These are phyloP conservation scores for Coemansia sp. DNA, from an alignment of 192 early-diverging fungal species.

Conservation along the genomic window DNA sequence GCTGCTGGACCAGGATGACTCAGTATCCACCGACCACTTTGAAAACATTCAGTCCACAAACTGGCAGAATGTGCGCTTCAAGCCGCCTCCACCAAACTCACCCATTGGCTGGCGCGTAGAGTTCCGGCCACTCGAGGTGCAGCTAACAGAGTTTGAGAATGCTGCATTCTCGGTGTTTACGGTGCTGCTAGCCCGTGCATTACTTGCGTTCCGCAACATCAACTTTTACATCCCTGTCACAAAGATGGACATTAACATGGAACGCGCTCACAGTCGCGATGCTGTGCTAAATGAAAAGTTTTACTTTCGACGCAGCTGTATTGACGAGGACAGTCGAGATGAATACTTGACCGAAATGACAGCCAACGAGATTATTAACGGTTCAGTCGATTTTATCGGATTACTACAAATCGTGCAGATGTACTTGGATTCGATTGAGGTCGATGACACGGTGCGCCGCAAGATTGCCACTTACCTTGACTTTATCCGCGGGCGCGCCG, in stretches of 20 bases:
- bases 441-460: constrained; percentile 67
- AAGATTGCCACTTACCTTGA: constrained; percentile 73
- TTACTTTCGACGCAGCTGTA: constrained; percentile 78
- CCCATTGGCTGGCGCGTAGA: constrained; percentile 98
- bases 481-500: constrained; percentile 76
- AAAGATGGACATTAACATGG: constrained; percentile 95
- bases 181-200: constrained; percentile 83
- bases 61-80: constrained; percentile 99
- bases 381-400: constrained; percentile 74
- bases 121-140: constrained; percentile 95
- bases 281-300: constrained; percentile 82
- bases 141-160: constrained; percentile 96
- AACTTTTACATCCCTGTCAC: constrained; percentile 97
- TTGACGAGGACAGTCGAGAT: constrained; percentile 6
- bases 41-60: constrained; percentile 99
- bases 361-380: constrained; percentile 92
- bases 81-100: constrained; percentile 88
- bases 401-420: constrained; percentile 78
- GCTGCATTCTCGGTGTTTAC: constrained; percentile 94
- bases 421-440: constrained; percentile 75
- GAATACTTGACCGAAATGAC: constrained; percentile 72
- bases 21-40: constrained; percentile 89
- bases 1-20: constrained; percentile 82
- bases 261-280: constrained; percentile 77
- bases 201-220: constrained; percentile 77